phyloP scores from a whole-genome alignment of 768 basidiomycete genomes.

The Pisolithus marmoratus region DNA sequence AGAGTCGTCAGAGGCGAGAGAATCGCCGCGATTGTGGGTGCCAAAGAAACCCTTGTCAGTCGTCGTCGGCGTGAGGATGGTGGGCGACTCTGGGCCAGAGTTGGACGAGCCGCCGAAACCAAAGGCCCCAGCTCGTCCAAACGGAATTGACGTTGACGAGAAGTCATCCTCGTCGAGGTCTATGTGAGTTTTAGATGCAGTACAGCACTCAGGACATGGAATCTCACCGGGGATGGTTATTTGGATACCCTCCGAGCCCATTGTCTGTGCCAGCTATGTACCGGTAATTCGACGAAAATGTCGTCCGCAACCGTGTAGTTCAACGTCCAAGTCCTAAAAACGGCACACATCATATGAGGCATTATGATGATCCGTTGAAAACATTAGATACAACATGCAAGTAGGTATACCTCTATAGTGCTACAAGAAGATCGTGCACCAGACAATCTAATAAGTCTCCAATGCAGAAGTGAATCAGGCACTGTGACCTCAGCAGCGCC shows the following conservation, averaged over 20 bases:
- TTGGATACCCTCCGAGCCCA: slow-evolving; percentile 36
- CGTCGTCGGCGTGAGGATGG: slow-evolving; percentile 43
- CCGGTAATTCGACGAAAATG: not conserved
- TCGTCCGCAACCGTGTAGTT: no score
- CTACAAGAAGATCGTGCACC: not conserved
- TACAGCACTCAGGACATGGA: not conserved
- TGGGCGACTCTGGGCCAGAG: slow-evolving; percentile 65
- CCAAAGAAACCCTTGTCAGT: slow-evolving; percentile 56
- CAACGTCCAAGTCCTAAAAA: no score
- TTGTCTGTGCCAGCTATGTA: not conserved
- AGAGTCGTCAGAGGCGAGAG: slow-evolving; percentile 74
- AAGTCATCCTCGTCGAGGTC: slow-evolving; percentile 79
- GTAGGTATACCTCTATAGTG: not conserved
- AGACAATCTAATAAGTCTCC: not conserved
- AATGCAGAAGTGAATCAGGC: not conserved
- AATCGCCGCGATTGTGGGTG: slow-evolving; percentile 67
- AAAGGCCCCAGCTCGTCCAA: slow-evolving; percentile 55
- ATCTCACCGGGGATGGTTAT: slow-evolving; percentile 60
- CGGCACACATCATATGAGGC: no score
- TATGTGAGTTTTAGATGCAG: slow-evolving; percentile 24
- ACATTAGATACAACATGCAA: not conserved
- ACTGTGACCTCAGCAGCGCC: not conserved
- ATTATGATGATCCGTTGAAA: no score
- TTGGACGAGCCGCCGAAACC: slow-evolving; percentile 36
- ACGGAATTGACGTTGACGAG: slow-evolving; percentile 55